These are phyloP conservation scores for Penicillium waksmanii DNA, from an alignment of 495 filamentous ascomycete species.

Conservation along the genomic window DNA sequence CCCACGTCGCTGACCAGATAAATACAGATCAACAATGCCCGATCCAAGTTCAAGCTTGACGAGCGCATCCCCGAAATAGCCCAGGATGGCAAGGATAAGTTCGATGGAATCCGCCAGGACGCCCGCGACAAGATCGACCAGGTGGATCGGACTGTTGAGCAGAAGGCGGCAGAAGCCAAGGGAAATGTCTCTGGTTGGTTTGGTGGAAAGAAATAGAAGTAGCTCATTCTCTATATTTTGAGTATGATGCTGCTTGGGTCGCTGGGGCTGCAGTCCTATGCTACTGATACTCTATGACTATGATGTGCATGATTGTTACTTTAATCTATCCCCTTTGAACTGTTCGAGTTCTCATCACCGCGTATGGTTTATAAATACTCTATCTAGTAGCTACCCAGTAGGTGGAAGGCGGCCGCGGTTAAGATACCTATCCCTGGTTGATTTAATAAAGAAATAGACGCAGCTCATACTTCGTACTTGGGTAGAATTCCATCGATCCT, in stretches of 20 bases:
- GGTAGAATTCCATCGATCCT: too few species aligned
- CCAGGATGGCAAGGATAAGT: constrained; percentile 65
- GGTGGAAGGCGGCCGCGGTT: too few species aligned
- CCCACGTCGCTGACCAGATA: constrained; percentile 5
- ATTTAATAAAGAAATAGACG: too few species aligned
- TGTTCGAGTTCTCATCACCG: not conserved
- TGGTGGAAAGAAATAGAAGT: constrained; percentile 60
- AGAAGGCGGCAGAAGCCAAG: constrained; percentile 78
- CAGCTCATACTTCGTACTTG: too few species aligned
- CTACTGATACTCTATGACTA: not conserved
- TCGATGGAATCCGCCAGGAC: constrained; percentile 61
- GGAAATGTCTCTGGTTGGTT: constrained; percentile 80
- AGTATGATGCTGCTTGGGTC: not conserved
- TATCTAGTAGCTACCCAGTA: too few species aligned
- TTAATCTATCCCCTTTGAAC: not conserved
- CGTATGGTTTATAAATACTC: too few species aligned
- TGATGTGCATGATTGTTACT: not conserved
- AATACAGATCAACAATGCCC: constrained; percentile 62
- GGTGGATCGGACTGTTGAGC: constrained; percentile 74
- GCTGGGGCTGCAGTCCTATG: not conserved
- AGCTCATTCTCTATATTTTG: not conserved
- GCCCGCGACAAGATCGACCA: constrained; percentile 50
- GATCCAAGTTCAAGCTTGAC: constrained; percentile 59
- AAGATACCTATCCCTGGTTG: too few species aligned
- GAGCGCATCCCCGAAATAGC: constrained; percentile 63